These are phyloP conservation scores for Sporothrix pallida DNA, from an alignment of 2,329 filamentous ascomycete species.

Conservation along the genomic window DNA sequence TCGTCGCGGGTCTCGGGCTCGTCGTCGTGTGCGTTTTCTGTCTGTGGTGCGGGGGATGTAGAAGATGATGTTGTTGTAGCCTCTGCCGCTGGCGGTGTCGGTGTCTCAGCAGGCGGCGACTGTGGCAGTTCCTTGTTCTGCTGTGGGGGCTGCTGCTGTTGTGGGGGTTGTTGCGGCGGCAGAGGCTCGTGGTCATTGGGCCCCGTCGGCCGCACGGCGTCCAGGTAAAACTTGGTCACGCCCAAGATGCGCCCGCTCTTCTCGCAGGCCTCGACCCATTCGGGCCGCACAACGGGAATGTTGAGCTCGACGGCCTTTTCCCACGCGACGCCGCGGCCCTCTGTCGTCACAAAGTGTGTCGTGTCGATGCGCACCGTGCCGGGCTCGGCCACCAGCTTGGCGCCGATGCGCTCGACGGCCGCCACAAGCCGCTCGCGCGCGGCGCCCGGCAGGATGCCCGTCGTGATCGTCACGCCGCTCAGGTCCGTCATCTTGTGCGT, in stretches of 20 bases:
- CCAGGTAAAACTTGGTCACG: constrained; percentile 94
- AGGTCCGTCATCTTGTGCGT: constrained; percentile 99
- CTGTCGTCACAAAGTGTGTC: constrained; percentile 96
- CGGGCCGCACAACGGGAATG: constrained; percentile 92
- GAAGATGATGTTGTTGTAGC: too few species aligned
- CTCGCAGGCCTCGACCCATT: constrained; percentile 98
- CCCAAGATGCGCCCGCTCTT: constrained; percentile 89
- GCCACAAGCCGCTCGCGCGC: constrained; percentile 73
- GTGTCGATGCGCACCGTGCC: constrained; percentile 94
- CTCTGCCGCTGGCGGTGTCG: constrained; percentile 39
- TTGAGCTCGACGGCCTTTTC: constrained; percentile 98
- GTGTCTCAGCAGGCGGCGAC: constrained; percentile 27
- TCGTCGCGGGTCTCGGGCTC: constrained; percentile 49
- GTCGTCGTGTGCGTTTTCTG: background rate
- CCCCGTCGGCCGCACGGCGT: constrained; percentile 65
- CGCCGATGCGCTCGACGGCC: constrained; percentile 87
- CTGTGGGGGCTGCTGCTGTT: constrained; percentile 26
- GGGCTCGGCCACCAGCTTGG: constrained; percentile 69
- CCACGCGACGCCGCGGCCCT: constrained; percentile 87
- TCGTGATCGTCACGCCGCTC: constrained; percentile 91
- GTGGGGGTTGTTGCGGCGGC: constrained; percentile 10
- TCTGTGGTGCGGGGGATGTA: too few species aligned
- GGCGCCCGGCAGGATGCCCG: constrained; percentile 78
- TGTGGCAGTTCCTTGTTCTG: constrained; percentile 42
- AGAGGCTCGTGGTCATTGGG: constrained; percentile 38